These are phyloP conservation scores for Geotrichum klebahnii DNA, from an alignment of 1,139 yeast species.

Conservation along the genomic window DNA sequence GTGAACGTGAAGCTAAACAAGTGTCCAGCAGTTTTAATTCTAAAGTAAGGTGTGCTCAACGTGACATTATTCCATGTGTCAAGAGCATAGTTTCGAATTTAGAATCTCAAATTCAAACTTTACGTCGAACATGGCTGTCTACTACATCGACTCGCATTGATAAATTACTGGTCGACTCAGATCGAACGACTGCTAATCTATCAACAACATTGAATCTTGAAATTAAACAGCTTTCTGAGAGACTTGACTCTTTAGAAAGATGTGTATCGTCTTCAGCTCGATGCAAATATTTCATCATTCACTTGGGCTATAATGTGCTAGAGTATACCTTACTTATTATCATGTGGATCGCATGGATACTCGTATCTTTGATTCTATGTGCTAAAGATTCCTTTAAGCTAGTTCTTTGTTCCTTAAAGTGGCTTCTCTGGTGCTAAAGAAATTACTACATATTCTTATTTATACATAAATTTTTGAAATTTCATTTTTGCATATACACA, in stretches of 20 bases:
- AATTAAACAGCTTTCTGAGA: constrained; percentile 64
- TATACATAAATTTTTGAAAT: too few relatives aligned
- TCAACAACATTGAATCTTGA: constrained; percentile 75
- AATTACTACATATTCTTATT: too few relatives aligned
- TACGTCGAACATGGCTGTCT: constrained; percentile 17
- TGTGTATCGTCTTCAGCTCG: constrained; percentile 23
- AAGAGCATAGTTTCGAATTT: not conserved
- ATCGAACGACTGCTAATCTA: constrained; percentile 74
- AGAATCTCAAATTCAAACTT: constrained; percentile 5
- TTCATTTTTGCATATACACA: too few relatives aligned
- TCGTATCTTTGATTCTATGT: constrained; percentile 54
- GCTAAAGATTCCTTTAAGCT: constrained; percentile 38
- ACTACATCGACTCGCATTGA: constrained; percentile 20
- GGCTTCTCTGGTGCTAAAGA: constrained; percentile 42
- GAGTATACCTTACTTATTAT: constrained; percentile 58
- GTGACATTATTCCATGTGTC: constrained; percentile 5
- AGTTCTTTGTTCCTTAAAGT: constrained; percentile 44
- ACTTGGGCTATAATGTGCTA: constrained; percentile 34
- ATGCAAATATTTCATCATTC: not conserved
- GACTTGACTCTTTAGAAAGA: constrained; percentile 51
- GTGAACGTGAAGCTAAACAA: constrained; percentile 4
- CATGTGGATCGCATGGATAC: constrained; percentile 67
- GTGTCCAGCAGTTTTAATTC: constrained; percentile 1
- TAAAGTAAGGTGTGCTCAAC: not conserved
- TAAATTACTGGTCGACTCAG: constrained; percentile 55